Conservation (phyloP, 768 basidiomycete species). For the Auricularia heimuer region DNA sequence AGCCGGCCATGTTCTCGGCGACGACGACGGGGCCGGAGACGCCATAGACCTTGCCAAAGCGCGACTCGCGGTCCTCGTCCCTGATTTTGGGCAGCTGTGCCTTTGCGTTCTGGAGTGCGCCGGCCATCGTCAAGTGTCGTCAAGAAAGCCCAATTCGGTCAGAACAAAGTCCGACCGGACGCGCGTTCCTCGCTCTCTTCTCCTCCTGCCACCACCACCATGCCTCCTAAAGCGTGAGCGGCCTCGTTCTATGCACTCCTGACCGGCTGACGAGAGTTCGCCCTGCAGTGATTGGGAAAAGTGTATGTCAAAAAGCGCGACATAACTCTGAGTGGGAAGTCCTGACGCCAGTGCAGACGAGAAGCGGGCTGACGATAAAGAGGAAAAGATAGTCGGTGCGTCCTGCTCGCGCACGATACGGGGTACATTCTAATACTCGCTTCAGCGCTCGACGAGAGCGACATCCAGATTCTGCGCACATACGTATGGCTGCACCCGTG, state of each 20-base stretch:
- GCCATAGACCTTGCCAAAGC: constrained; percentile 82
- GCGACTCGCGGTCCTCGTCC: constrained; percentile 84
- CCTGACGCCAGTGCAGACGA: constrained; percentile 43
- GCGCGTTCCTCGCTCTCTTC: constrained; percentile 13
- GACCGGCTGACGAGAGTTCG: constrained; percentile 7
- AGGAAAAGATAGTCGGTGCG: constrained; percentile 86
- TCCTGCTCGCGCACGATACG: constrained; percentile 7
- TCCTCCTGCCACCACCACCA: constrained; percentile 26
- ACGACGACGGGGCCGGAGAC: constrained; percentile 98
- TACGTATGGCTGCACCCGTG: constrained; percentile 48
- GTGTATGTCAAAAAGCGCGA: constrained; percentile 41
- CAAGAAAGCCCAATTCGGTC: neutral
- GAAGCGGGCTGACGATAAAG: constrained; percentile 78
- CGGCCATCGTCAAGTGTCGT: constrained; percentile 54
- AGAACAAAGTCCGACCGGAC: neutral
- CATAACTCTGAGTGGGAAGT: neutral
- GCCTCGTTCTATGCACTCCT: neutral
- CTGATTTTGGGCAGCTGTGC: constrained; percentile 76
- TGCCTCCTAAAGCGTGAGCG: constrained; percentile 94
- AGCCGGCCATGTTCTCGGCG: constrained; percentile 91
- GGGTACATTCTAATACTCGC: constrained; percentile 1
- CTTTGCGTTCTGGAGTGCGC: constrained; percentile 86
- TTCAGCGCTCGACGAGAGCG: constrained; percentile 89
- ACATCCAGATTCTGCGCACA: constrained; percentile 98
- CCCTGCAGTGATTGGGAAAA: constrained; percentile 90